phyloP scores from a whole-genome alignment of 345 rosid species.

The Citrus unshiu region DNA sequence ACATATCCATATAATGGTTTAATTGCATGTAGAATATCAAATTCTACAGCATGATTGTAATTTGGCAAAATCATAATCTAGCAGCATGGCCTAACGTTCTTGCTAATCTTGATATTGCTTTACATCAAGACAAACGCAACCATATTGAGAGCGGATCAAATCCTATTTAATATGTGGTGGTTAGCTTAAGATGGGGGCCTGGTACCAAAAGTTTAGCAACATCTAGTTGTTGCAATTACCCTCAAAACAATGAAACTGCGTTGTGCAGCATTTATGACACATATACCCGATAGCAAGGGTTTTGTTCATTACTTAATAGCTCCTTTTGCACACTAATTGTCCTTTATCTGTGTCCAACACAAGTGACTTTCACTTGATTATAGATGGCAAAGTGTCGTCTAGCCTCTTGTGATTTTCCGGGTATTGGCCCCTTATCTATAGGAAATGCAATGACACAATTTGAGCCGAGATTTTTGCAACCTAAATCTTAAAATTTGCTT shows the following conservation, averaged over 20 bases:
- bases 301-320: slow-evolving; percentile 19
- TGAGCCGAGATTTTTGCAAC: background rate
- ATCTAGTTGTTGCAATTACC: slow-evolving; percentile 6
- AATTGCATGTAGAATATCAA: too few relatives aligned
- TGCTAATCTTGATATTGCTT: slow-evolving; percentile 2
- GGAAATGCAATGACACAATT: background rate
- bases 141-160: background rate
- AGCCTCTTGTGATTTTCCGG: slow-evolving; percentile 16
- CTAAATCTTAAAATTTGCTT: background rate
- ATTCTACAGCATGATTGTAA: too few relatives aligned
- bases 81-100: background rate
- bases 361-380: slow-evolving; percentile 17
- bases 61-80: slow-evolving; percentile 4
- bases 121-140: slow-evolving; percentile 23
- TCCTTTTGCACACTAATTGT: background rate
- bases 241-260: slow-evolving; percentile 18
- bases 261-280: slow-evolving; percentile 19
- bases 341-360: slow-evolving; percentile 2
- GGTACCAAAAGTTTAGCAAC: background rate
- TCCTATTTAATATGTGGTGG: background rate
- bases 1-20: background rate
- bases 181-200: slow-evolving; percentile 6
- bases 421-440: background rate
- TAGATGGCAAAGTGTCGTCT: slow-evolving; percentile 9
- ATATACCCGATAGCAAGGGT: slow-evolving; percentile 7